Base-by-base conservation (phyloP, 495 filamentous ascomycete species). In the Corynascus novoguineensis region DNA sequence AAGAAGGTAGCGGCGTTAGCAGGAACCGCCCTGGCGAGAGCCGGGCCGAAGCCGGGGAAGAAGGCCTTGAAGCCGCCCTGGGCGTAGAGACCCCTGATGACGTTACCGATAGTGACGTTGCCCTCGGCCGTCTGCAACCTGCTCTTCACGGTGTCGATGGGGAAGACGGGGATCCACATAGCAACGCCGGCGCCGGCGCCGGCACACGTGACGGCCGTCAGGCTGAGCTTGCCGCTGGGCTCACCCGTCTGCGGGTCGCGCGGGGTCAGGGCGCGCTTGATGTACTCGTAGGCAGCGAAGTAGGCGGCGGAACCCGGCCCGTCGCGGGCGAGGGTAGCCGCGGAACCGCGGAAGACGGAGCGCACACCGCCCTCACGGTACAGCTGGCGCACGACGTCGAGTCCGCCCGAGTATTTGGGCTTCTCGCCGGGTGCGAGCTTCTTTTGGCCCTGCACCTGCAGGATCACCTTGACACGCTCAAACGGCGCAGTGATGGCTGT, bases 151-250 rank as follows among this genome's bases (percentile, higher is more conserved):
- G 93, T 99, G 66, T 99, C 93, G 52, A 99, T 79, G 5, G 93
- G 93, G 81, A 99, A 99, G 19, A 99, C 91, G 24, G 95, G 90
- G 58, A 97, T 89, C 93, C 93, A 99, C 95, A 99, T 99, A 22
- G 93, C 91, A 46, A 99, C 84, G 64, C 93, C 93, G 0, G 93
- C 93, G 0, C 84, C 87, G 44, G 89, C 93, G 57, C 93, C 93
- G 0, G 93, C 93, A 34, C 82, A 78, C 59, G 89, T 84, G n/a
- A 99, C 82, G 4, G 93, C 95, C 4, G 81, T 69, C 58, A 97
- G 71, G 50, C 87, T 90, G 44, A 97, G 75, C 60, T 92, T 75
- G 35, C 85, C 86, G 12, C 79, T 84, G 15, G 83, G 71, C 53
- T 89, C 85, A 10, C 89, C 90, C 0, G 78, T 81, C n/a, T 75